These are phyloP conservation scores for Eleusine coracana DNA, from an alignment of 176 grass and related monocot species.

Conservation along the genomic window DNA sequence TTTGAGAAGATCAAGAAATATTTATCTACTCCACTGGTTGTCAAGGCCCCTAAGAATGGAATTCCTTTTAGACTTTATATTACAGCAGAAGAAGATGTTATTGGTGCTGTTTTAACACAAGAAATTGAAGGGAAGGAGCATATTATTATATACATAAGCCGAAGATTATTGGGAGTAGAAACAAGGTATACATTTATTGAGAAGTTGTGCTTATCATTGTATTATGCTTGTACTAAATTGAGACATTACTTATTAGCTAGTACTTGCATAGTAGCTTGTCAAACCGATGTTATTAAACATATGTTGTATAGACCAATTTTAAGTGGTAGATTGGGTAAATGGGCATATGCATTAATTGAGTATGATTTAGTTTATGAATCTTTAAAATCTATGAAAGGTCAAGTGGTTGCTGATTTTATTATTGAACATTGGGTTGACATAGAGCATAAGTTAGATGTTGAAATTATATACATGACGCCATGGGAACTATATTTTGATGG, in stretches of 20 bases:
- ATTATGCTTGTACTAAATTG: no score
- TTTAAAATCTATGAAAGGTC: no score
- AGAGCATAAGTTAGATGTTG: not conserved
- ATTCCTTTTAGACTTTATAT: not conserved
- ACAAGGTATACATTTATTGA: no score
- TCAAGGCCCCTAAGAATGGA: not conserved
- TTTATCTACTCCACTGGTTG: not conserved
- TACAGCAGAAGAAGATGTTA: not conserved
- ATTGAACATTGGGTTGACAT: not conserved
- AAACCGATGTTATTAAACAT: not conserved
- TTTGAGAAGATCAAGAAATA: not conserved
- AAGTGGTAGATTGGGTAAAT: not conserved
- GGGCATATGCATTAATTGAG: no score
- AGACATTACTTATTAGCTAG: not conserved
- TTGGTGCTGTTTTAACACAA: no score
- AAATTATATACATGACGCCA: rapidly evolving
- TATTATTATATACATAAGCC: not conserved
- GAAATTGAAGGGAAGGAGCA: no score
- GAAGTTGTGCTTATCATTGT: no score
- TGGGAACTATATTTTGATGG: not conserved
- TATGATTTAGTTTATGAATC: no score
- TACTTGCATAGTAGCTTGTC: not conserved
- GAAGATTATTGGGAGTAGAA: no score
- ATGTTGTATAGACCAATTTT: not conserved
- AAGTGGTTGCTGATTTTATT: not conserved